Evolutionary conservation across 306 rosid genomes (phyloP).

Genomic region (Heteromeles arbutifolia): DNA sequence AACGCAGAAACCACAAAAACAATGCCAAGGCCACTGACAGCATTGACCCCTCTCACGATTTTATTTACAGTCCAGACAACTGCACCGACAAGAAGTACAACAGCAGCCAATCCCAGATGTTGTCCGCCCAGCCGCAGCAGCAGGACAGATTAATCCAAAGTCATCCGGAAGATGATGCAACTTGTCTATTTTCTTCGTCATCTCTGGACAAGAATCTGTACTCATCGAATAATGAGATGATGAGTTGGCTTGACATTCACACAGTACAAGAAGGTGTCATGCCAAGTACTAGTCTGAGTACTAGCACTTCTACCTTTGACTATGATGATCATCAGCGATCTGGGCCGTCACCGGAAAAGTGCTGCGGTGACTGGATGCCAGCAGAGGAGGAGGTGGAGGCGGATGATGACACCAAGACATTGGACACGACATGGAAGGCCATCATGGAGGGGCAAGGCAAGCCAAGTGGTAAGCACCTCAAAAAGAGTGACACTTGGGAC

Average conservation of each 20-base stretch:
- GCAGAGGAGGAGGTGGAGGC: not conserved
- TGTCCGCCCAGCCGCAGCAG: not conserved
- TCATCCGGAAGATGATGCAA: not conserved
- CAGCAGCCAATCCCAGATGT: not conserved
- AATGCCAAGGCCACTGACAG: not conserved
- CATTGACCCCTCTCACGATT: not conserved
- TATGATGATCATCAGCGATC: not conserved
- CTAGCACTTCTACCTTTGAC: not conserved
- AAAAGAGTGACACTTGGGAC: slow-evolving; percentile 48
- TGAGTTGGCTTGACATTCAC: slow-evolving; percentile 10
- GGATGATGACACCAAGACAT: slow-evolving; percentile 23
- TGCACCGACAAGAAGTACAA: not conserved
- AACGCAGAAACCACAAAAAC: slow-evolving; percentile 14
- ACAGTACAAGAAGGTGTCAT: not conserved
- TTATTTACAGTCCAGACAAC: not conserved
- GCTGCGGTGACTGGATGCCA: slow-evolving; percentile 15
- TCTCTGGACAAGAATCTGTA: not conserved
- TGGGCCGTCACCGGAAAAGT: slow-evolving; percentile 23
- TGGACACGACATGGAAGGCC: slow-evolving; percentile 53
- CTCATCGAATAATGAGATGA: slow-evolving; percentile 1
- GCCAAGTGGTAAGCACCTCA: slow-evolving; percentile 17
- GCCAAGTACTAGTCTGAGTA: not conserved
- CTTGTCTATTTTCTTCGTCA: not conserved
- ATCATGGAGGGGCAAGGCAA: slow-evolving; percentile 43
- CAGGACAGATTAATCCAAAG: not conserved